phyloP scores from a whole-genome alignment of 257 asterid genomes.

The Scutellaria barbata region DNA sequence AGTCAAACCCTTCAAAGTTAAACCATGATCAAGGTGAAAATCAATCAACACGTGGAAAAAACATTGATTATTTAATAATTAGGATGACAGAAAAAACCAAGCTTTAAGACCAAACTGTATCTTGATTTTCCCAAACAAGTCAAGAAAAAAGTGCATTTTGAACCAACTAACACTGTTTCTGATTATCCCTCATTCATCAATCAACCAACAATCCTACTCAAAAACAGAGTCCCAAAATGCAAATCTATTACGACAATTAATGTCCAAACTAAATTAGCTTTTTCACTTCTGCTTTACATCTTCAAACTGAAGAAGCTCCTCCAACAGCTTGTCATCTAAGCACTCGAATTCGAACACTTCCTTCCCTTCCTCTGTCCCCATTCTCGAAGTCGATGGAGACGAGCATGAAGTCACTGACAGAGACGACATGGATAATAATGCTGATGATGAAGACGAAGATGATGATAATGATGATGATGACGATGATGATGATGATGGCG shows the following conservation, averaged over 20 bases:
- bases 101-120: not conserved
- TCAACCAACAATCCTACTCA: not conserved
- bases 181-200: not conserved
- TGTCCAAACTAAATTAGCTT: no score
- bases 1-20: not conserved
- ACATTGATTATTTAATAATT: not conserved
- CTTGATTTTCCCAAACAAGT: constrained; percentile 23
- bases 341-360: constrained; percentile 51
- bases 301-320: constrained; percentile 49
- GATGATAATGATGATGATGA: not conserved
- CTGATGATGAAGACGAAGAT: not conserved
- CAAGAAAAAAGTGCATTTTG: constrained; percentile 24
- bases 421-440: not conserved
- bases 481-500: constrained; percentile 11
- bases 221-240: not conserved
- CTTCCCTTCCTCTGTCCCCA: constrained; percentile 35
- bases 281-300: constrained; percentile 15
- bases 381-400: not conserved
- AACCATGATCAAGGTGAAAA: not conserved
- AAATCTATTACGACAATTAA: not conserved
- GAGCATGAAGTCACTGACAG: not conserved
- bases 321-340: constrained; percentile 52
- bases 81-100: not conserved
- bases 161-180: not conserved
- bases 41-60: not conserved